Base-by-base conservation (phyloP, 805 yeast species). In the Kuraishia capsulata region DNA sequence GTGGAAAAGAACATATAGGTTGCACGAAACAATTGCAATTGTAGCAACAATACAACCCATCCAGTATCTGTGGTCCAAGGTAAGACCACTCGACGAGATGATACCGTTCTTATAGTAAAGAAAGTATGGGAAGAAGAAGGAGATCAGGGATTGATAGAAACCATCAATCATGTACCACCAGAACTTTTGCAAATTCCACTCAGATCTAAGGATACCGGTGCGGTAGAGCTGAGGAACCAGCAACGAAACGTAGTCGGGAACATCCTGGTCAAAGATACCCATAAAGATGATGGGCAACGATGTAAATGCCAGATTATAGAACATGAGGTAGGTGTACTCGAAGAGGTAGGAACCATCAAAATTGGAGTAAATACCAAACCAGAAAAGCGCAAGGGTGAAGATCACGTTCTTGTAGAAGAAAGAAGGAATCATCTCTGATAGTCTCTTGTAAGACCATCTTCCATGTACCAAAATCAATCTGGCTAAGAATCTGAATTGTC, bases 211-310 rank as follows among this genome's bases (percentile, higher is more conserved):
- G 32, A 84, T 83, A 55, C 95, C 95, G 30, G 74, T 67, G 39
- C 76, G 67, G 62, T 84, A 84, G 30, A 84, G 57, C 53, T 84
- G 85, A 3, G 95, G 94, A 23, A 81, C 82, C 40, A 80, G 56
- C 42, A 84, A 50, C 5, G 88, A 78, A 25, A 83, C 78, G 31
- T 73, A 71, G 44, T 75, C 86, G 42, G 68, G 69, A 18, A 83
- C 89, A 61, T 84, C 94, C 56, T 84, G 92, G 58, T 84, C 95
- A 44, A 84, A 72, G 20, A 84, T 73, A 45, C 85, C 92, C 57
- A 84, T 58, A 48, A 84, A 76, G 37, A 84, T 84, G 39, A 83
- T 81, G 0, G 94, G 90, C 40, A 83, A 61, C 3, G 94, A 82
- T 0, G 95, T 84, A 52, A 80, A 84, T 2, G 89, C 90, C 71